Evolutionary conservation across 164 flowering plant genomes (phyloP), one percentile per base, ranked within the genome.

Genomic region (Vitis rotundifolia): DNA sequence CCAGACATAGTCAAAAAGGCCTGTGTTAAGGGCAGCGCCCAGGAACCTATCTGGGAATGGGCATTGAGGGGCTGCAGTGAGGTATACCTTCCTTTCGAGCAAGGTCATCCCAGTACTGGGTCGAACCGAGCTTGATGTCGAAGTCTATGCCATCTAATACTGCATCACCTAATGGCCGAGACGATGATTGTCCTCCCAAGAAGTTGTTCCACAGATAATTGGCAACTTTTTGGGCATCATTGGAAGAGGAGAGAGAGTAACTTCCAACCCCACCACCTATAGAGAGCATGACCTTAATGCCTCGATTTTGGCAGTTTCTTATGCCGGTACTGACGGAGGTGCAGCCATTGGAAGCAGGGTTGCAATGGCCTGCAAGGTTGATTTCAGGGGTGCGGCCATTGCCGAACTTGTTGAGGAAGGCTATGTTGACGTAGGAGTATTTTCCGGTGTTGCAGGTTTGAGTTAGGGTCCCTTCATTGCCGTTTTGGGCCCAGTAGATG

Each of bases 21-120:
- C 80, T 0, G 81, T 82, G 0, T 70, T 61, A 0, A 84, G 50
- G 6, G 90, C 84, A 19, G 63, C 1, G 0, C 76, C 76, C 1
- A 84, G 57, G 11, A 52, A n/a, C 1, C 44, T 15, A 44, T 84
- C 89, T 1, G 85, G 88, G 48, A 70, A 82, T 9, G 84, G 85
- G 49, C 90, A 86, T 19, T 86, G 84, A 0, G 90, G 88, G 3
- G 90, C 85, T 0, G 83, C 88, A 0, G 77, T 10, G n/a, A 86
- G 48, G 73, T 82, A 82, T 37, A 86, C 82, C 59, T 72, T 75
- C 44, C 54, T 75, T 11, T 28, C 57, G 48, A 4, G 85, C 86
- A 0, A 86, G 81, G 9, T 66, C 71, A 15, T 71, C 81, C 68
- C 70, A 86, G 70, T 81, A 69, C 11, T 28, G 48, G 0, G 71